Evolutionary conservation across 176 grass and related monocot genomes (phyloP), one percentile per base, ranked within the genome.

Genomic region (Oryza punctata): DNA sequence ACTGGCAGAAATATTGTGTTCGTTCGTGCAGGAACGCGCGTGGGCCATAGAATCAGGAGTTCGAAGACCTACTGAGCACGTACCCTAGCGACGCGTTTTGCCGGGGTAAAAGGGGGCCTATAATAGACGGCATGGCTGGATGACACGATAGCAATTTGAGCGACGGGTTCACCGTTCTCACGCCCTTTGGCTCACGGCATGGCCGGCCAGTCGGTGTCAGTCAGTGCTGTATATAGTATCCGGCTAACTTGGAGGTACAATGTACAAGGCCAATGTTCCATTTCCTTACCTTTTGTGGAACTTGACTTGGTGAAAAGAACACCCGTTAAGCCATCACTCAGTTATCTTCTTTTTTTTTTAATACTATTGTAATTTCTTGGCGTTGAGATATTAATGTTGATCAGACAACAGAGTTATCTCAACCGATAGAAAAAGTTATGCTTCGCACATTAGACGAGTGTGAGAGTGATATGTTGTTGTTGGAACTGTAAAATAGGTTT

Each of bases 1-100:
- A 61, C 23, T 23, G 29, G 21, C 21, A 24, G 57, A 8, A 24
- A 61, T 24, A 61, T 61, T 24, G 57, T 23, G n/a, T 24, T 61
- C 21, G 83, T 63, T 40, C 49, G 18, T 63, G 75, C 78, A 61
- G 25, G 74, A 85, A 78, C 74, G 66, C 75, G 68, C 38, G 26
- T 9, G 57, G 16, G 60, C 23, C 64, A 76, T 24, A 50, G 52
- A 81, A 38, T 71, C 11, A 10, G 35, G 27, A 26, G 29, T 32
- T 69, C 6, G 2, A 45, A 46, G 25, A 76, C 85, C 78, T 70
- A 12, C 49, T 1, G 23, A 44, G 70, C 78, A 45, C 45, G 85
- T 26, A 75, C 32, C 46, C 77, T 59, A 11, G 9, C 4, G 60
- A 81, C 85, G 70, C 85, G 85, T 81, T 76, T 87, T 76, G 70